Evolutionary conservation across 805 yeast species (phyloP).

Genomic region (Yamadazyma philogaea): DNA sequence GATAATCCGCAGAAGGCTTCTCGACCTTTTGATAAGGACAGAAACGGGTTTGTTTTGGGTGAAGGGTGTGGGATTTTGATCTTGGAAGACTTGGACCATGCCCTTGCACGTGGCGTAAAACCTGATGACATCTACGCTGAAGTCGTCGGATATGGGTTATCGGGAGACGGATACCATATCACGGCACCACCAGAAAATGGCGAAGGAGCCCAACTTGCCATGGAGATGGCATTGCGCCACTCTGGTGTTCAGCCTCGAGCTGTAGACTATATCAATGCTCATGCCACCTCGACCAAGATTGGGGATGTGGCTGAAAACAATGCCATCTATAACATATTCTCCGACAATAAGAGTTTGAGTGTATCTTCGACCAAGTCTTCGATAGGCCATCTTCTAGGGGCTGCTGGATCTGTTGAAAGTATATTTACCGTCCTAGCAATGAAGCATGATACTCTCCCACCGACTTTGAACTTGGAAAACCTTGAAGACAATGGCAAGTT

Average conservation of each 20-base stretch:
- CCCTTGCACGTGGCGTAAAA: conserved; percentile 51
- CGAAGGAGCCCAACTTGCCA: conserved; percentile 78
- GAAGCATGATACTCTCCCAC: conserved; percentile 59
- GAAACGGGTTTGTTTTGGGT: conserved; percentile 88
- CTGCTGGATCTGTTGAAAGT: conserved; percentile 93
- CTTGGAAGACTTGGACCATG: conserved; percentile 76
- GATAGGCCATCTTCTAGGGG: conserved; percentile 92
- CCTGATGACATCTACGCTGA: conserved; percentile 70
- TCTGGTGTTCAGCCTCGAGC: conserved; percentile 46
- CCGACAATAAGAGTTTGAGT: conserved; percentile 24
- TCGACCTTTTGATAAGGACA: conserved; percentile 76
- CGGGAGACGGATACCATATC: conserved; percentile 90
- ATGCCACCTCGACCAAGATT: conserved; percentile 87
- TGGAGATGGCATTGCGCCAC: conserved; percentile 66
- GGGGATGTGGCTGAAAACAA: conserved; percentile 87
- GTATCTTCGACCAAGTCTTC: conserved; percentile 89
- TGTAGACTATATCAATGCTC: conserved; percentile 86
- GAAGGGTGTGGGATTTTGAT: conserved; percentile 89
- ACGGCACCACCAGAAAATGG: conserved; percentile 88
- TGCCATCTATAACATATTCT: conserved; percentile 64
- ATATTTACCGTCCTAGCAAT: conserved; percentile 74
- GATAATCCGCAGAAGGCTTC: conserved; percentile 66
- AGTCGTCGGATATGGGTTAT: conserved; percentile 80
- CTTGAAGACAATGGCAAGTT: conserved; percentile 32
- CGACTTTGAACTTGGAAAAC: conserved; percentile 72